phyloP scores from a whole-genome alignment of 306 rosid species.

The Gastrolobium bilobum region DNA sequence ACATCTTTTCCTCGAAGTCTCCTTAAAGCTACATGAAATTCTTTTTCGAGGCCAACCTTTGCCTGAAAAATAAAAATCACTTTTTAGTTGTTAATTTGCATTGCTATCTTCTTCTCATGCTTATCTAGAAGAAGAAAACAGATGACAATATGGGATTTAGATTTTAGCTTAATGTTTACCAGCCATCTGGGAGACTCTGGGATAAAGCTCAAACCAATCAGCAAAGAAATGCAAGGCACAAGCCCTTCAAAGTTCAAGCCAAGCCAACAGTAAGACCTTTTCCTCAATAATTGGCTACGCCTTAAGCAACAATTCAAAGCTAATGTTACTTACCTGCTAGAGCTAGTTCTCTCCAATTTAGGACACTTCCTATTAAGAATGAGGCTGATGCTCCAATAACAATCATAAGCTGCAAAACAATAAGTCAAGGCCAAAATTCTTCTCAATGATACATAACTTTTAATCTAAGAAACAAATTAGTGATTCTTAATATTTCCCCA shows the following conservation, averaged over 20 bases:
- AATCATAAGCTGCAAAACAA: constrained; percentile 69
- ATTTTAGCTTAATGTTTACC: constrained; percentile 51
- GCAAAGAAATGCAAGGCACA: constrained; percentile 69
- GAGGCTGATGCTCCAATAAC: constrained; percentile 75
- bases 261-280: constrained; percentile 36
- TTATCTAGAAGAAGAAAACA: not conserved
- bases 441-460: not conserved
- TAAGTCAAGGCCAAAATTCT: constrained; percentile 32
- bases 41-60: constrained; percentile 64
- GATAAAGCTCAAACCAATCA: constrained; percentile 75
- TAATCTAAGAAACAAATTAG: not conserved
- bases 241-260: constrained; percentile 61
- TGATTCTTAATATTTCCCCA: constrained; percentile 37
- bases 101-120: constrained; percentile 17
- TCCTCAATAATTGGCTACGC: not conserved
- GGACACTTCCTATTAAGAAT: constrained; percentile 68
- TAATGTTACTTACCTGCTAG: constrained; percentile 55
- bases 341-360: constrained; percentile 72
- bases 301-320: constrained; percentile 22
- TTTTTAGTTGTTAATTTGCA: constrained; percentile 4
- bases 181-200: constrained; percentile 96
- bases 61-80: constrained; percentile 59
- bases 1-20: constrained; percentile 65
- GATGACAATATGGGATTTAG: constrained; percentile 4
- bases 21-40: constrained; percentile 69